phyloP scores from a whole-genome alignment of 345 rosid genomes.

The Adansonia digitata region DNA sequence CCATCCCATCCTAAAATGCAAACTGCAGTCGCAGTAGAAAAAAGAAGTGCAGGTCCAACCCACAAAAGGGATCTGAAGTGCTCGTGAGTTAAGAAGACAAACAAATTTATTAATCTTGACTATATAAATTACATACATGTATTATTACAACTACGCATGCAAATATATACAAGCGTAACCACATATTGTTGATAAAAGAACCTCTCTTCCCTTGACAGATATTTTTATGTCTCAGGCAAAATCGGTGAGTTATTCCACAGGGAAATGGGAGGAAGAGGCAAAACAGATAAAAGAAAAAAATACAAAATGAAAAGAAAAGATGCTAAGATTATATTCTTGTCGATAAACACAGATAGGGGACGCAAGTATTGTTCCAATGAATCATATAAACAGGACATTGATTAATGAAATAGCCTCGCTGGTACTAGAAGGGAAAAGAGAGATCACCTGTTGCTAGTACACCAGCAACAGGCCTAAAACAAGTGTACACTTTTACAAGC shows the following conservation, averaged over 20 bases:
- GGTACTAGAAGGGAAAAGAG: background rate
- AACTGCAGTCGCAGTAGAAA: slow-evolving; percentile 80
- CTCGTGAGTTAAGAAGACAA: slow-evolving; percentile 46
- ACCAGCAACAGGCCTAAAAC: background rate
- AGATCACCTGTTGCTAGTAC: background rate
- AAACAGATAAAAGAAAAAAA: background rate
- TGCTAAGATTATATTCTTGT: background rate
- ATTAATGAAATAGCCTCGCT: background rate
- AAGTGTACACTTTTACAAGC: background rate
- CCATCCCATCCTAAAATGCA: slow-evolving; percentile 98
- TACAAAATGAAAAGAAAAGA: background rate
- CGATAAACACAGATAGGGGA: background rate
- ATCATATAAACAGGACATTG: background rate
- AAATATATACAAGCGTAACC: background rate
- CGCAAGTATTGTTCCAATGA: background rate
- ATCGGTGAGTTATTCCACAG: background rate
- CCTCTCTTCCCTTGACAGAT: background rate
- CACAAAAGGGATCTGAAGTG: slow-evolving; percentile 93
- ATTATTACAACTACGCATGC: background rate
- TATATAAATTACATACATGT: background rate
- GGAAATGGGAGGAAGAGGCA: background rate
- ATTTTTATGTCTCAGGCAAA: background rate
- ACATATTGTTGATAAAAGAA: background rate
- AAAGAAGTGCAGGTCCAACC: slow-evolving; percentile 97
- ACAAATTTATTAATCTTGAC: slow-evolving; percentile 17